These are phyloP conservation scores for Entomortierella parvispora DNA, from an alignment of 192 early-diverging fungal genomes.

Conservation along the genomic window DNA sequence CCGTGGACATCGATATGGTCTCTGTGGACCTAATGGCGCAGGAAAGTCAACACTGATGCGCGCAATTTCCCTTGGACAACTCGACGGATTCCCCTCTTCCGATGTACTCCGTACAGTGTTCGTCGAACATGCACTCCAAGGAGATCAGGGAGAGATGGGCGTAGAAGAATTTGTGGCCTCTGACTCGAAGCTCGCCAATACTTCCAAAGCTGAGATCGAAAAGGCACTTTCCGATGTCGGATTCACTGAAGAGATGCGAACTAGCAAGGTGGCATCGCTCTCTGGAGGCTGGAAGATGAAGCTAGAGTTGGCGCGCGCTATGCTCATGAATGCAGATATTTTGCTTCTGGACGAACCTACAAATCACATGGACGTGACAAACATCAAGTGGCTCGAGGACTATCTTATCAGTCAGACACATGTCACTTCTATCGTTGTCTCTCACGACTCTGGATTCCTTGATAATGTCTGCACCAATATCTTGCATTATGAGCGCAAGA, in stretches of 20 bases:
- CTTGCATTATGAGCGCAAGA: conserved; percentile 79
- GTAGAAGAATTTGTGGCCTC: conserved; percentile 71
- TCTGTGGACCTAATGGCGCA: conserved; percentile 84
- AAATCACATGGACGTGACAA: conserved; percentile 84
- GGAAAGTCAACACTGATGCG: conserved; percentile 87
- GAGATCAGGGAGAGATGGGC: conserved; percentile 68
- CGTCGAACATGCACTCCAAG: conserved; percentile 79
- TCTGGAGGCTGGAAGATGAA: conserved; percentile 94
- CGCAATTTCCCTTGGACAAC: conserved; percentile 78
- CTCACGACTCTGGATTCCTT: conserved; percentile 85
- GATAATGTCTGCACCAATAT: conserved; percentile 86
- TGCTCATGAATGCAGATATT: conserved; percentile 87
- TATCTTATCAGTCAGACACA: conserved; percentile 73
- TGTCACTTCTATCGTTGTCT: conserved; percentile 80
- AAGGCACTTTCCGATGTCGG: conserved; percentile 66
- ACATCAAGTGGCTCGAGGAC: conserved; percentile 81
- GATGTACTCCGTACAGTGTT: conserved; percentile 78
- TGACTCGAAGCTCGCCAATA: conserved; percentile 58
- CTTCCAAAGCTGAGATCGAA: conserved; percentile 54
- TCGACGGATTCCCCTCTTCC: conserved; percentile 81
- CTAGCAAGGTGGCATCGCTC: conserved; percentile 68
- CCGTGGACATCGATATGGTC: conserved; percentile 81
- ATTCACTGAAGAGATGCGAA: conserved; percentile 69
- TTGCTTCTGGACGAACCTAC: conserved; percentile 95
- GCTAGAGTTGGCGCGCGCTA: conserved; percentile 82